Evolutionary conservation across 169 alveolate genomes (phyloP), one percentile per base, ranked within the genome.

Genomic region (Hepatocystis sp.): DNA sequence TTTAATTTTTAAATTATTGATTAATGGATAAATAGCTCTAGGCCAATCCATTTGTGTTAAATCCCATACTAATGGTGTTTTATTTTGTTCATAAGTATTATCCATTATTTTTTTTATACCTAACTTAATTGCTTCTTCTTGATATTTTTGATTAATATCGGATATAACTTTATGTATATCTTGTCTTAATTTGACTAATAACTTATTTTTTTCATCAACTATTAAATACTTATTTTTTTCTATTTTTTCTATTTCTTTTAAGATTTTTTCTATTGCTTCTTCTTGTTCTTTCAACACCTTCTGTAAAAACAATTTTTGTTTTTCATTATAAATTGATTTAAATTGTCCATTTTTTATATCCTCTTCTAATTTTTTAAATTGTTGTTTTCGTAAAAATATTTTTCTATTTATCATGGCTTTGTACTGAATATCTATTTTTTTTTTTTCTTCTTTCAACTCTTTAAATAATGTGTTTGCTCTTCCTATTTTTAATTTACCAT

Each of bases 1-100:
- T 32, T 86, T 85, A 11, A 92, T 10, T 44, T 86, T 90, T 88
- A 90, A 66, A 53, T 84, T 68, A 40, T 89, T 66, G 2, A 93
- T 90, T 34, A 85, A 27, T 4, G 85, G 86, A 55, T 84, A 92
- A 0, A 92, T 32, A 55, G 91, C 86, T 40, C 61, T 63, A 19
- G 91, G 85, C 58, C 86, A 52, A 44, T 90, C 93, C 53, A 78
- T 91, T 65, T 92, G 95, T 28, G 93, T 58, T n/a, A 88, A 46
- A 44, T 92, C 95, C 94, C 94, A 85, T 19, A 92, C 91, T 65
- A 76, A 53, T 1, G 95, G 95, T 15, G 90, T 68, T 46, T 85
- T 85, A 34, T 78, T 85, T 53, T 89, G 49, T 44, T 91, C 90
- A 76, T 76, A n/a, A 19, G 17, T 2, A 66, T 42, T 55, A 25